A percentile compares a stretch with the other conserved stretches of the same genome.
Evolutionary conservation across 768 basidiomycete species (phyloP).

Genomic region (Leccinellum rugosiceps): DNA sequence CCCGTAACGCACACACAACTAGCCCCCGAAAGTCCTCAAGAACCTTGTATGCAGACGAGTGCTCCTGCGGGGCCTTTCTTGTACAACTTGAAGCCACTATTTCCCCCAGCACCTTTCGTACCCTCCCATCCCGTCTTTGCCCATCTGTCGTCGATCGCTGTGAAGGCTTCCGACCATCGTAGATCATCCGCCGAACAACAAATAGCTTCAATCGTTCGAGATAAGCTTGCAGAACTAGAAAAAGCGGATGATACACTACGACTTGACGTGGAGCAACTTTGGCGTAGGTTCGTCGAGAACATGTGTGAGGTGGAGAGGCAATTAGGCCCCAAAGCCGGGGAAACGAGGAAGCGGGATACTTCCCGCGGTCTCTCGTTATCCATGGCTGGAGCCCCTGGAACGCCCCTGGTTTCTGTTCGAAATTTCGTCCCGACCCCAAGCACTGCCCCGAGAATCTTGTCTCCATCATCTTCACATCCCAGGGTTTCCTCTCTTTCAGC

Average conservation of each 20-base stretch:
- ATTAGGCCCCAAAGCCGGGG: conserved; percentile 17
- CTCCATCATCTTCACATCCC: conserved; percentile 37
- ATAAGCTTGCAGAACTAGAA: conserved; percentile 56
- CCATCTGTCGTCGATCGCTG: conserved; percentile 59
- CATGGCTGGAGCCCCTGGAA: conserved; percentile 25
- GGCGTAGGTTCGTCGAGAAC: conserved; percentile 55
- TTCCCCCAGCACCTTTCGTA: conserved; percentile 74
- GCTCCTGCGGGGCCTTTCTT: conserved; percentile 38
- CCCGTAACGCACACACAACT: conserved; percentile 27
- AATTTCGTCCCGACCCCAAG: conserved; percentile 53
- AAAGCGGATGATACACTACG: conserved; percentile 51
- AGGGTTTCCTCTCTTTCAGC: conserved; percentile 64
- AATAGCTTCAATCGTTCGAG: conserved; percentile 48
- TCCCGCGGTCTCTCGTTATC: conserved; percentile 19
- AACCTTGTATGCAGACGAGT: conserved; percentile 20
- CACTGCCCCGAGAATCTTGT: conserved; percentile 34
- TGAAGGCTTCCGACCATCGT: conserved; percentile 48
- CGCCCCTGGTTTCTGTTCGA: conserved; percentile 42
- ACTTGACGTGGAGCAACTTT: conserved; percentile 58
- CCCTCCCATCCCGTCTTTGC: conserved; percentile 70
- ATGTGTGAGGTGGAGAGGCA: conserved; percentile 44
- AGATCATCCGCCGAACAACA: conserved; percentile 58
- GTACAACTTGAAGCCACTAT: conserved; percentile 54
- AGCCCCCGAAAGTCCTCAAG: conserved; percentile 27
- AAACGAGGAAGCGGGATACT: conserved; percentile 20